Conservation (phyloP, 176 grass and related monocot species). For the Raddia distichophylla region DNA sequence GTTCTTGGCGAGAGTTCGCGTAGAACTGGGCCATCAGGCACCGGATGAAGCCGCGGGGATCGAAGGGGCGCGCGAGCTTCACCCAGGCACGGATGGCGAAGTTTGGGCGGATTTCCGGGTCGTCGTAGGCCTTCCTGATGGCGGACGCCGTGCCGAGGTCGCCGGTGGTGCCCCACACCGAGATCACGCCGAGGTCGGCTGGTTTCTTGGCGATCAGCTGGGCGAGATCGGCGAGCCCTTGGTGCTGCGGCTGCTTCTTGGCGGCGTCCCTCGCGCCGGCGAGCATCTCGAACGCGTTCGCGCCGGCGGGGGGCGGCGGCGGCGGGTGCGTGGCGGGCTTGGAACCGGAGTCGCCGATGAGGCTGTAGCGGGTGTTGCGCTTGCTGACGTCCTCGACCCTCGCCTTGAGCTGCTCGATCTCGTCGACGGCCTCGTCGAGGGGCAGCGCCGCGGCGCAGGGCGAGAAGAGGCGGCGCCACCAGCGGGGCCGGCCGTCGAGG, state of each 20-base stretch:
- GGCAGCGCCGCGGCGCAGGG: not conserved
- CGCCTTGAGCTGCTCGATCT: conserved; percentile 20
- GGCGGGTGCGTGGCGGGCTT: not conserved
- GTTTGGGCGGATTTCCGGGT: not conserved
- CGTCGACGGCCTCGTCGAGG: not conserved
- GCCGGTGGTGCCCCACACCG: conserved; percentile 13
- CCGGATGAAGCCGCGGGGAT: conserved; percentile 4
- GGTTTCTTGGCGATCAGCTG: not conserved
- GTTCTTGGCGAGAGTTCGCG: not conserved
- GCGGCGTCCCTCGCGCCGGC: not conserved
- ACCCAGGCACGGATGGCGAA: conserved; percentile 35
- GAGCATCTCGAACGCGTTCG: no score
- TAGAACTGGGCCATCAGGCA: conserved; percentile 8
- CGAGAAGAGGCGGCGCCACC: conserved; percentile 15
- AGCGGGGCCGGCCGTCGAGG: not conserved
- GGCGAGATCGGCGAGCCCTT: not conserved
- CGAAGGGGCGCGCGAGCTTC: conserved; percentile 20
- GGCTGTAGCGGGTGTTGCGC: conserved; percentile 10
- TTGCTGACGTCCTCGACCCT: conserved; percentile 20
- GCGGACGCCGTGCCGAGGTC: conserved; percentile 7
- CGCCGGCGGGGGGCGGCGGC: not conserved
- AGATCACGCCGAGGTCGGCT: not conserved
- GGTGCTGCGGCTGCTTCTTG: not conserved
- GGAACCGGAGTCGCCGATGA: not conserved
- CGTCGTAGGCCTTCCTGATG: not conserved